A percentile compares a stretch with the other conserved stretches of the same genome.
Conservation (phyloP, 108 stramenopile genomes). For the Conticribra weissflogii region DNA sequence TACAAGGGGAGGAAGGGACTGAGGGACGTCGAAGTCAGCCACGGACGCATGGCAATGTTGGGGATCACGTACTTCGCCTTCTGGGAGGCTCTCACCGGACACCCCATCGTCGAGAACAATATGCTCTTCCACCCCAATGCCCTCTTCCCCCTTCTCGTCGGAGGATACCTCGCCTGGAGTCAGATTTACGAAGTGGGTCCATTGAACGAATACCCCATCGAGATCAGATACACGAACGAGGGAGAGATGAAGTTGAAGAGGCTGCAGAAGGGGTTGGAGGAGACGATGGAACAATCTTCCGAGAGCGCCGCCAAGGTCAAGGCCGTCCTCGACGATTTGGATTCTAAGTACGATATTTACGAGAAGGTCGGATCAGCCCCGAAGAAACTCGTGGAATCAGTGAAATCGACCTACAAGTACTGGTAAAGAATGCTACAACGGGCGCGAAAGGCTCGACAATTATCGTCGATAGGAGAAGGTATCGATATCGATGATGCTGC, state of each 20-base stretch:
- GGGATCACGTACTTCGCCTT: constrained; percentile 76
- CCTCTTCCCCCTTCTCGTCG: constrained; percentile 61
- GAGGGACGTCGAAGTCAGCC: constrained; percentile 74
- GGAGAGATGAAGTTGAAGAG: constrained; percentile 60
- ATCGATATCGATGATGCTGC: no score
- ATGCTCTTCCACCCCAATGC: constrained; percentile 84
- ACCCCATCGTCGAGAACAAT: constrained; percentile 77
- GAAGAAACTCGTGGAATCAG: constrained; percentile 3
- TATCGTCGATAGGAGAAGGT: no score
- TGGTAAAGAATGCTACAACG: no score
- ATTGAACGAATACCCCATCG: constrained; percentile 53
- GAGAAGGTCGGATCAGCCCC: constrained; percentile 13
- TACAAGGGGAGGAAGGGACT: constrained; percentile 80
- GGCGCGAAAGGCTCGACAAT: no score
- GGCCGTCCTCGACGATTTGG: constrained; percentile 12
- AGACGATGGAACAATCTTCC: constrained; percentile 4
- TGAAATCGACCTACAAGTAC: constrained; percentile 31
- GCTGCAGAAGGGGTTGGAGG: constrained; percentile 22
- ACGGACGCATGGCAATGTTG: constrained; percentile 84
- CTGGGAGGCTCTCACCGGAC: constrained; percentile 76
- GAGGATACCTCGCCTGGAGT: constrained; percentile 60
- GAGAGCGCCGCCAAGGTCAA: constrained; percentile 15
- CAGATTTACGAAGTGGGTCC: constrained; percentile 64
- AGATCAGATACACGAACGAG: constrained; percentile 58
- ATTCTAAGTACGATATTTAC: constrained; percentile 36